A percentile compares a stretch with the other conserved stretches of the same genome.
phyloP scores from a whole-genome alignment of 768 basidiomycete species.

The Guyanaporus albipodus region DNA sequence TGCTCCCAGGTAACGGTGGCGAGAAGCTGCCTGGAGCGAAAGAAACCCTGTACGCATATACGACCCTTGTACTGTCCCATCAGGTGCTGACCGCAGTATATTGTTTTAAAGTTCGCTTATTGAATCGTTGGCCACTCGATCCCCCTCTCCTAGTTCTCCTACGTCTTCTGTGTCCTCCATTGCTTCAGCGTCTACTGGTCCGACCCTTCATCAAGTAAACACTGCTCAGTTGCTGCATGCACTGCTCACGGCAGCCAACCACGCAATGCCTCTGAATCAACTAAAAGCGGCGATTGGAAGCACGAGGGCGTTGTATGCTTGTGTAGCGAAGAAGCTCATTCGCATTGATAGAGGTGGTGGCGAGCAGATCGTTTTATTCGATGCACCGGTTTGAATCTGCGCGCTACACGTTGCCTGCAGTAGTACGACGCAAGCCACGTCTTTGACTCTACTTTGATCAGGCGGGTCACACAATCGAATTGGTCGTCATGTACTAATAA shows the following conservation, averaged over 20 bases:
- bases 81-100: background rate
- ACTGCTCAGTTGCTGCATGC: constrained; percentile 63
- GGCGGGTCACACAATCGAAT: background rate
- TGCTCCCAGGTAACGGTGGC: constrained; percentile 49
- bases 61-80: background rate
- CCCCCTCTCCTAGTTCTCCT: constrained; percentile 54
- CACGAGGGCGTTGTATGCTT: constrained; percentile 65
- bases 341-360: constrained; percentile 73
- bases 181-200: constrained; percentile 34
- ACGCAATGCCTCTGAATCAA: constrained; percentile 56
- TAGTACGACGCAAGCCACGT: background rate
- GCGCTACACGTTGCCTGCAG: background rate
- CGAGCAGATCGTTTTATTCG: constrained; percentile 74
- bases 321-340: constrained; percentile 76
- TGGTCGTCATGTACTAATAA: background rate
- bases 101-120: constrained; percentile 51
- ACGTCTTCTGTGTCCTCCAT: constrained; percentile 53
- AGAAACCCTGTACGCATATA: constrained; percentile 53
- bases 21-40: constrained; percentile 48
- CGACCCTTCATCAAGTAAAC: constrained; percentile 65
- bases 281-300: constrained; percentile 59
- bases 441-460: background rate
- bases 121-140: constrained; percentile 48
- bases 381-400: constrained; percentile 31
- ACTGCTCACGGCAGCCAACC: constrained; percentile 51